Base-by-base conservation (phyloP, 2,329 filamentous ascomycete genomes). In the Diaporthe ampelina region DNA sequence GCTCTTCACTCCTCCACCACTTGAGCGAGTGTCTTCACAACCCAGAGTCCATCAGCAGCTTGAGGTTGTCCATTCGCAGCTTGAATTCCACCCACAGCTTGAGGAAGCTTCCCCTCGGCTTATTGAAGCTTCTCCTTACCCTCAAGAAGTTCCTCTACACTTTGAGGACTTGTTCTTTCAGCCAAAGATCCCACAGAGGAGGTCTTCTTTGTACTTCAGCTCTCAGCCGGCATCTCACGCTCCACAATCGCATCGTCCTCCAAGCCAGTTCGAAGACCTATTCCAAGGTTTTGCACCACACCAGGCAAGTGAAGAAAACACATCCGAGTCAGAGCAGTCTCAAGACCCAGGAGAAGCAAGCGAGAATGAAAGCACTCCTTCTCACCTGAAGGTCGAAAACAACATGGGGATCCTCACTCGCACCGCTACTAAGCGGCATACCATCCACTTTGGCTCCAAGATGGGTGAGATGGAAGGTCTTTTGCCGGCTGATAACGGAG, bases 131-230 rank as follows among this genome's bases (percentile, higher is more conserved):
- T 13, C 37, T 4, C n/a, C 45, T 8, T 29, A n/a, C 13, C 45
- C 50, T 13, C 43, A 19, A 35, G 29, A 37, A 65, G 26, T 35
- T 17, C 59, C 24, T 3, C 13, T 40, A 2, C 45, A 32, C 29
- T 45, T 52, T 52, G 32, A 40, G 40, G 48, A 35, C 6, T 24
- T 10, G 32, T 29, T 26, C 21, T 21, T 40, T 0, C 48, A 54
- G 15, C 32, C n/a, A 52, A 65, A 24, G 17, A 67, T 75, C 9
- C 71, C 74, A 6, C 57, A 73, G 58, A 73, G 74, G 13, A 50
- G 43, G 11, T 75, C 74, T 48, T 73, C 74, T 19, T 61, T 75
- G 24, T 45, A 73, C 9, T 73, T 65, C 45, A 43, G 17, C 21
- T 48, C 74, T 17, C 71, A 65, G 21, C 57, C 52, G 19, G 50